Evolutionary conservation across 441 rosid genomes (phyloP).

Genomic region (Isatis lusitanica): DNA sequence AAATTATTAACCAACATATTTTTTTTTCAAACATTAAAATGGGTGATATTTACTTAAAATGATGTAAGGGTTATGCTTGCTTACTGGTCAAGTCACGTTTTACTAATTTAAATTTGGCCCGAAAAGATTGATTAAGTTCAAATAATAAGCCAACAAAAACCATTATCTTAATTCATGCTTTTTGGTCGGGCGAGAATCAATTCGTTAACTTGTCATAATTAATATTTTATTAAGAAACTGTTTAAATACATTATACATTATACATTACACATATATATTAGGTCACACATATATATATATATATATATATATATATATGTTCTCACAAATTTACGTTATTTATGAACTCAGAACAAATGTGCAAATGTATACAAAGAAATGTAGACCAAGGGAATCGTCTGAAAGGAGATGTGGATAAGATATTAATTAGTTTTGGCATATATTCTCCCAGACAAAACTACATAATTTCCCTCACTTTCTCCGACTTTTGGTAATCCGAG

Average conservation of each 20-base stretch:
- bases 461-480: constrained; percentile 22
- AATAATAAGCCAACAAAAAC: constrained; percentile 8
- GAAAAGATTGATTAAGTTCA: background rate
- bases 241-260: too few relatives aligned
- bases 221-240: background rate
- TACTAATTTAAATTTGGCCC: constrained; percentile 1
- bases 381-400: constrained; percentile 30
- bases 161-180: constrained; percentile 20
- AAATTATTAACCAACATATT: background rate
- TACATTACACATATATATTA: background rate
- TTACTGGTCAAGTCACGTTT: constrained; percentile 24
- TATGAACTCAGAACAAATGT: background rate
- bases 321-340: constrained; percentile 1
- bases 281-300: background rate
- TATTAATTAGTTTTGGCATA: constrained; percentile 36
- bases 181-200: constrained; percentile 25
- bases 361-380: background rate
- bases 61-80: constrained; percentile 24
- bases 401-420: constrained; percentile 28
- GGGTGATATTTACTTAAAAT: background rate
- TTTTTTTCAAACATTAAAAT: background rate
- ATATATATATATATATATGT: background rate
- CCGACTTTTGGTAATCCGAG: constrained; percentile 19
- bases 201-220: constrained; percentile 24
- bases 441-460: constrained; percentile 25